Percentiles rank a stretch among this genome's conserved stretches.
These are phyloP conservation scores for Phylloporus sp. DNA, from an alignment of 768 basidiomycete species.

Conservation along the genomic window DNA sequence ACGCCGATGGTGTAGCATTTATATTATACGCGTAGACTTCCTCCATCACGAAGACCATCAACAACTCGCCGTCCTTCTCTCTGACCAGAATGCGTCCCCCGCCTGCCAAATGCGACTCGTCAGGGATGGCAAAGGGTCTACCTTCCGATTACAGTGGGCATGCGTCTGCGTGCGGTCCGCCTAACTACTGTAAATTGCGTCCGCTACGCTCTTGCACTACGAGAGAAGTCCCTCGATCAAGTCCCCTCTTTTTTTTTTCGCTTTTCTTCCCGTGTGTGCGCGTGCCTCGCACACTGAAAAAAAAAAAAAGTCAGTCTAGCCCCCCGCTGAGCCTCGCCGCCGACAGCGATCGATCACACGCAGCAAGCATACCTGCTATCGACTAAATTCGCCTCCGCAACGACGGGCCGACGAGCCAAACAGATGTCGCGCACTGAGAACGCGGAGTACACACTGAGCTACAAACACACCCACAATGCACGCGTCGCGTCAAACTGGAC, in stretches of 20 bases:
- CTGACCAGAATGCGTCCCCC: slow-evolving; percentile 5
- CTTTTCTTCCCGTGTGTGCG: not conserved
- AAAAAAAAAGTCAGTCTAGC: not conserved
- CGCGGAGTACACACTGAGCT: slow-evolving; percentile 25
- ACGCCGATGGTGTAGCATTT: slow-evolving; percentile 11
- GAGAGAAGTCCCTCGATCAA: slow-evolving; percentile 14
- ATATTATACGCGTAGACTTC: slow-evolving; percentile 2
- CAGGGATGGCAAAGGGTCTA: slow-evolving; percentile 24
- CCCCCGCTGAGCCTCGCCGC: not conserved
- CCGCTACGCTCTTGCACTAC: slow-evolving; percentile 21
- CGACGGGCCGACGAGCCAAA: not conserved
- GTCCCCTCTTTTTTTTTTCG: slow-evolving; percentile 14
- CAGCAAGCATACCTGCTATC: slow-evolving; percentile 1
- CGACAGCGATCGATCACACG: slow-evolving; percentile 2
- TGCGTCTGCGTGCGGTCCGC: slow-evolving; percentile 30
- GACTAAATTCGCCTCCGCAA: not conserved
- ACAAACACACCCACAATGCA: not conserved
- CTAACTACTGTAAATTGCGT: slow-evolving; percentile 21
- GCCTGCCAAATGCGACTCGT: slow-evolving; percentile 12
- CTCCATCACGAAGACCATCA: slow-evolving; percentile 21
- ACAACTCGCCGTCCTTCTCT: slow-evolving; percentile 16
- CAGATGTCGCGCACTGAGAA: slow-evolving; percentile 2
- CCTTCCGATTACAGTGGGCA: slow-evolving; percentile 18
- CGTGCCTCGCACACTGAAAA: slow-evolving; percentile 22
- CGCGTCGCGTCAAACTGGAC: not conserved